Evolutionary conservation across 176 grass and related monocot genomes (phyloP), one percentile per base, ranked within the genome.

Genomic region (Carex pumila): DNA sequence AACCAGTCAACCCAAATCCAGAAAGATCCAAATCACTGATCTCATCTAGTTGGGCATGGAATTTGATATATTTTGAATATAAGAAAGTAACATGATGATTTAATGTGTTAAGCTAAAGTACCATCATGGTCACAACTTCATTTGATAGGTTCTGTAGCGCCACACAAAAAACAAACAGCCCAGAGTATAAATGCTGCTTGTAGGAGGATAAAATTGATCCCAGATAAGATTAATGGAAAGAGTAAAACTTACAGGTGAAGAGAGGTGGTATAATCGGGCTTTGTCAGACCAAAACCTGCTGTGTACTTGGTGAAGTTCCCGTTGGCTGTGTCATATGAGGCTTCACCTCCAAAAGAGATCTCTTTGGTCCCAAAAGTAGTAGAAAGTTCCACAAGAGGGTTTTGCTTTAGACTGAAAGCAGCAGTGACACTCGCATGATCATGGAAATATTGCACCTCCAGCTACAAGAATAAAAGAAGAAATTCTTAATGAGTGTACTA

Each of bases 361-460:
- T 87, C 97, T 81, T 92, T 81, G 21, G 87, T 84, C 71, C 97
- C 93, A 30, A 95, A 80, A 41, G 91, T 82, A 11, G 72, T 88
- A 82, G 97, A 99, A 85, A 99, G 65, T 45, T 99, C 93, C 75
- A 99, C 87, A 17, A 94, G 72, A 15, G 97, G 97, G 62, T 91
- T 89, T 19, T 84, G 91, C 90, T 91, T 99, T 78, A 75, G 87
- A 84, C 89, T 84, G 75, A 94, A 87, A 54, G 81, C 84, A 65
- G 97, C 84, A 77, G 90, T 75, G 61, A 94, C 85, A 79, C 65
- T 88, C 64, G 88, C 93, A 74, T 96, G 88, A 32, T 89, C 89
- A 34, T 99, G 97, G 70, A 96, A 96, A 84, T 94, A 96, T 84
- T 99, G 91, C 83, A 99, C 13, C 90, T 94, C 97, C 83, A 96